Conservation (phyloP, 257 asterid species). For the Linaria vulgaris region DNA sequence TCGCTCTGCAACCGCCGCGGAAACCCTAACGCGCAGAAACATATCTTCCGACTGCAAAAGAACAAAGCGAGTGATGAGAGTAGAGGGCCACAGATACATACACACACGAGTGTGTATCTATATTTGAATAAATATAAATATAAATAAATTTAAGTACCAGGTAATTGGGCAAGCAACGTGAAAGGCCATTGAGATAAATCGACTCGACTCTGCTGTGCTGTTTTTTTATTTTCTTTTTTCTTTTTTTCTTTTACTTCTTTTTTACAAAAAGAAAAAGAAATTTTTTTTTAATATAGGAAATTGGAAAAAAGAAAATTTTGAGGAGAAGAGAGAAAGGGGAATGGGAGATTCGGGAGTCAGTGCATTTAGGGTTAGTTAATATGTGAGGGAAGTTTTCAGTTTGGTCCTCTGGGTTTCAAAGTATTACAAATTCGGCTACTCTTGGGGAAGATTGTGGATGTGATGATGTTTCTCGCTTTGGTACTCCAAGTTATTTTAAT, state of each 20-base stretch:
- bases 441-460: not conserved
- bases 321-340: slow-evolving; percentile 20
- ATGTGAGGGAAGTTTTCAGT: not conserved
- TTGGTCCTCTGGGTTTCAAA: slow-evolving; percentile 17
- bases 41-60: slow-evolving; percentile 78
- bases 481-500: not conserved
- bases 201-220: slow-evolving; percentile 1
- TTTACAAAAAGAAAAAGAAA: slow-evolving; percentile 18
- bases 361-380: too few relatives aligned
- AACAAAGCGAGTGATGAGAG: slow-evolving; percentile 27
- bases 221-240: slow-evolving; percentile 26
- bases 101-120: slow-evolving; percentile 25
- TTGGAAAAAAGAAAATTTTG: slow-evolving; percentile 28
- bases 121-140: slow-evolving; percentile 17
- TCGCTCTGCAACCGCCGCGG: slow-evolving; percentile 56
- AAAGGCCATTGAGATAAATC: slow-evolving; percentile 69
- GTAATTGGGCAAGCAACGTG: slow-evolving; percentile 99
- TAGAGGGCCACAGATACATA: slow-evolving; percentile 18
- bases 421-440: slow-evolving; percentile 18
- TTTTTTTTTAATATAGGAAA: too few relatives aligned
- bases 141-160: slow-evolving; percentile 51
- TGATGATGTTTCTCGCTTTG: not conserved
- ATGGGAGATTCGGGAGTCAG: slow-evolving; percentile 8
- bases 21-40: slow-evolving; percentile 84
- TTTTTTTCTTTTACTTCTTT: not conserved